Base-by-base conservation (phyloP, 176 grass and related monocot genomes). In the Triticum urartu region DNA sequence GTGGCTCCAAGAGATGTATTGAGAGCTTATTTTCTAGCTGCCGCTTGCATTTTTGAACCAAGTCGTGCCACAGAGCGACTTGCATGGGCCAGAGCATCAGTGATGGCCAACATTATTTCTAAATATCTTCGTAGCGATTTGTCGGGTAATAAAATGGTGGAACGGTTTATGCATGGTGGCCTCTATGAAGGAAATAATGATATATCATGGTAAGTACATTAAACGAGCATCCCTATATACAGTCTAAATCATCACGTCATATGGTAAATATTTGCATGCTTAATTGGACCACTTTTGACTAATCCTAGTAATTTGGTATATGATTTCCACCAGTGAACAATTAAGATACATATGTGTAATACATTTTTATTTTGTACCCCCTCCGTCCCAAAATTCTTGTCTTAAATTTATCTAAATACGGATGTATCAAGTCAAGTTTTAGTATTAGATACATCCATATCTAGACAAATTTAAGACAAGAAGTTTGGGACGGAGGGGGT, bases 41-140 rank as follows among this genome's bases (percentile, higher is more conserved):
- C 54, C 0, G 76, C 90, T 11, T 90, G 77, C 61, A 87, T 96
- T 75, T 99, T 93, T 32, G 94, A 99, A 81, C 90, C 97, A 47
- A 85, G 64, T 17, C 86, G 85, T 62, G 84, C 87, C 21, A 36
- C 18, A 2, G 92, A 96, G 62, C 26, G 97, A 24, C 67, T 94
- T 52, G 90, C 82, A 38, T 99, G 97, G 97, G 88, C 79, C 10
- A 91, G 71, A 18, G 88, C 87, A 11, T 83, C 67, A 21, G 40
- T 92, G 21, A 48, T 99, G 15, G 82, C 90, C 11, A 72, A 90
- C 13, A 59, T 85, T 11, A 81, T 90, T 52, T 85, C 85, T 24
- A 4, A n/a, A 7, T 85, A 90, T 30, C 79, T 94, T 33, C 3
- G 47, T 26, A 75, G 68, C 3, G 22, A 79, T 40, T 60, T 28